phyloP scores from a whole-genome alignment of 2,329 filamentous ascomycete species.

The Alternaria ventricosa region DNA sequence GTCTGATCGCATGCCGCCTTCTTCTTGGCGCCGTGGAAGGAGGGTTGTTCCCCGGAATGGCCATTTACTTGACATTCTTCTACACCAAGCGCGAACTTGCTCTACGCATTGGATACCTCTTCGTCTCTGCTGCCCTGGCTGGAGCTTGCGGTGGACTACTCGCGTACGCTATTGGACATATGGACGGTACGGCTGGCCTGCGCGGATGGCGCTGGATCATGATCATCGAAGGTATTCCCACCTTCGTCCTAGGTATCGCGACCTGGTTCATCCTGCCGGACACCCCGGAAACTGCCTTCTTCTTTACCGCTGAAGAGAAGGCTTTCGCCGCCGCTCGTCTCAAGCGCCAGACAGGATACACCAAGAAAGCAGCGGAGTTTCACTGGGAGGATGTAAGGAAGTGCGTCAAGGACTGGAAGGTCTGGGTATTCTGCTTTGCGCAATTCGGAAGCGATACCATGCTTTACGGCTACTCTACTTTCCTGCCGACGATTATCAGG shows the following conservation, averaged over 20 bases:
- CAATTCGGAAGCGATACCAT: constrained; percentile 79
- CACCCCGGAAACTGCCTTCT: constrained; percentile 68
- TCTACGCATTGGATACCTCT: constrained; percentile 74
- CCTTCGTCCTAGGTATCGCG: constrained; percentile 61
- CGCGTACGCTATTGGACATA: constrained; percentile 74
- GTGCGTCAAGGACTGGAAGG: constrained; percentile 77
- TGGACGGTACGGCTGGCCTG: constrained; percentile 70
- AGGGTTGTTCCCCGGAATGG: constrained; percentile 72
- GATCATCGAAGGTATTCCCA: constrained; percentile 65
- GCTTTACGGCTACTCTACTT: constrained; percentile 80
- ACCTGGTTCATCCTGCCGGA: constrained; percentile 69
- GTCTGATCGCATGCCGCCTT: constrained; percentile 71
- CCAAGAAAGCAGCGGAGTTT: constrained; percentile 59
- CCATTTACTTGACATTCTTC: constrained; percentile 75
- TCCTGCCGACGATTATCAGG: constrained; percentile 79
- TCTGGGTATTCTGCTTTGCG: constrained; percentile 71
- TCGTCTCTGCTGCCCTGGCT: constrained; percentile 72
- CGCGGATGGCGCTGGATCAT: constrained; percentile 77
- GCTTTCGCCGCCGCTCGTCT: constrained; percentile 61
- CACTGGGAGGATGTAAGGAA: constrained; percentile 69
- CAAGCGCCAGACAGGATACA: constrained; percentile 57
- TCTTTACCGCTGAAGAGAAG: constrained; percentile 65
- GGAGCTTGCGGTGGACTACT: constrained; percentile 76
- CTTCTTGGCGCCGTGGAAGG: constrained; percentile 73
- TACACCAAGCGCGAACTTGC: constrained; percentile 77